These are phyloP conservation scores for Phytophthora citricola DNA, from an alignment of 352 stramenopile species.

Conservation along the genomic window DNA sequence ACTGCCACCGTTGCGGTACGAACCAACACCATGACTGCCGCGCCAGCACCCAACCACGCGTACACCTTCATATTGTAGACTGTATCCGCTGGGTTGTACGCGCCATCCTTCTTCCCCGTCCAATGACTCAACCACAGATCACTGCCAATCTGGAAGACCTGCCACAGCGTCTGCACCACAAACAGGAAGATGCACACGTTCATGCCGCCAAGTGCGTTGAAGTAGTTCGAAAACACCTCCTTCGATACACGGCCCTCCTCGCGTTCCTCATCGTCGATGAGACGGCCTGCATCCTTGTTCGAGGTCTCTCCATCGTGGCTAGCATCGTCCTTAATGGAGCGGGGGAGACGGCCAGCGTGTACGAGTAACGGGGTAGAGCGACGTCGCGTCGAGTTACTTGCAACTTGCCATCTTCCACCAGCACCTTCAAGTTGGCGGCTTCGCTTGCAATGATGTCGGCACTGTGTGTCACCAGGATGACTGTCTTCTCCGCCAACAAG, in stretches of 20 bases:
- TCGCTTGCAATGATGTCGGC: constrained; percentile 62
- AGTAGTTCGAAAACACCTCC: constrained; percentile 47
- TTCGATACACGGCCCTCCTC: constrained; percentile 49
- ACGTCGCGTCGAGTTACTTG: constrained; percentile 16
- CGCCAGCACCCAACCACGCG: constrained; percentile 18
- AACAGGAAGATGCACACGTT: constrained; percentile 28
- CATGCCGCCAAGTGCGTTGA: constrained; percentile 43
- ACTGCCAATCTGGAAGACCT: constrained; percentile 37
- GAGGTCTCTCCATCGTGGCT: neutral
- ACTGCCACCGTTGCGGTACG: constrained; percentile 33
- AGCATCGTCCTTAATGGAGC: neutral
- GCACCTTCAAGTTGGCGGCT: constrained; percentile 37
- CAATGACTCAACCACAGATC: constrained; percentile 41
- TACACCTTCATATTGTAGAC: constrained; percentile 42
- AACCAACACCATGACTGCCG: constrained; percentile 39
- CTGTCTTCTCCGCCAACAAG: constrained; percentile 54
- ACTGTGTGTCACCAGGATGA: constrained; percentile 93
- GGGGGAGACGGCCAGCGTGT: constrained; percentile 15
- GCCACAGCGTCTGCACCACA: constrained; percentile 32
- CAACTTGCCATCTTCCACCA: constrained; percentile 33
- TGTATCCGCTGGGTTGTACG: constrained; percentile 23
- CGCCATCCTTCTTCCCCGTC: constrained; percentile 29
- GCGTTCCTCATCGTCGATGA: constrained; percentile 53
- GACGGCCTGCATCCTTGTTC: constrained; percentile 15
- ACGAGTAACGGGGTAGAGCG: constrained; percentile 10